phyloP scores from a whole-genome alignment of 164 flowering plant genomes.

The Tetrastigma voinierianum region DNA sequence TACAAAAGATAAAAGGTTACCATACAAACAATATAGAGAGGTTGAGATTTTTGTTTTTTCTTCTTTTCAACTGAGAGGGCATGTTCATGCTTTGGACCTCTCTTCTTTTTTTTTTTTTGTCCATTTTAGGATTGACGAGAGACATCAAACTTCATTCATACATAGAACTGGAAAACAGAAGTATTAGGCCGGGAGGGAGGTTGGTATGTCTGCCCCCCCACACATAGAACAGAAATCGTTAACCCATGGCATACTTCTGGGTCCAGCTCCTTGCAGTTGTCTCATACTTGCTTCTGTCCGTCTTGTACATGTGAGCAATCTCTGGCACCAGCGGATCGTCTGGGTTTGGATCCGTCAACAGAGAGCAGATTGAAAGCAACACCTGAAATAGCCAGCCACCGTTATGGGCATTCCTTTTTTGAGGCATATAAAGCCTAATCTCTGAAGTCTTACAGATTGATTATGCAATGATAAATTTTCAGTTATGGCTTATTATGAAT shows the following conservation, averaged over 20 bases:
- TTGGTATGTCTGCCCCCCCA: background rate
- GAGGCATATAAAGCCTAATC: no score
- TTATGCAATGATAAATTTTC: background rate
- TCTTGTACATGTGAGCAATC: slow-evolving; percentile 89
- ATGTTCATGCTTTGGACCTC: slow-evolving; percentile 10
- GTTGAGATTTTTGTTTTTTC: background rate
- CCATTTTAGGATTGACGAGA: slow-evolving; percentile 13
- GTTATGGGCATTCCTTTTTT: background rate
- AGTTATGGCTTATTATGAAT: background rate
- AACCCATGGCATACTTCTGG: slow-evolving; percentile 90
- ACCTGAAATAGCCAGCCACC: slow-evolving; percentile 35
- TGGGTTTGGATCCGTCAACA: slow-evolving; percentile 80
- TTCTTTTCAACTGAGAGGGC: slow-evolving; percentile 1
- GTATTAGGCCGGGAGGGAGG: background rate
- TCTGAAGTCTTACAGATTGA: background rate
- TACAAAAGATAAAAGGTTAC: slow-evolving; percentile 2
- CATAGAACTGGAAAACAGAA: slow-evolving; percentile 10
- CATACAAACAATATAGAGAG: slow-evolving; percentile 18
- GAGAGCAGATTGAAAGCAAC: slow-evolving; percentile 74
- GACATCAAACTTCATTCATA: slow-evolving; percentile 19
- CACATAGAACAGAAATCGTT: slow-evolving; percentile 8
- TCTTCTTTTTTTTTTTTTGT: background rate
- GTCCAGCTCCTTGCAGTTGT: slow-evolving; percentile 89
- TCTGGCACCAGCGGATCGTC: slow-evolving; percentile 87
- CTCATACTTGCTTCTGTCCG: slow-evolving; percentile 75